Conservation (phyloP, 352 stramenopile species). For the Peronospora destructor region DNA sequence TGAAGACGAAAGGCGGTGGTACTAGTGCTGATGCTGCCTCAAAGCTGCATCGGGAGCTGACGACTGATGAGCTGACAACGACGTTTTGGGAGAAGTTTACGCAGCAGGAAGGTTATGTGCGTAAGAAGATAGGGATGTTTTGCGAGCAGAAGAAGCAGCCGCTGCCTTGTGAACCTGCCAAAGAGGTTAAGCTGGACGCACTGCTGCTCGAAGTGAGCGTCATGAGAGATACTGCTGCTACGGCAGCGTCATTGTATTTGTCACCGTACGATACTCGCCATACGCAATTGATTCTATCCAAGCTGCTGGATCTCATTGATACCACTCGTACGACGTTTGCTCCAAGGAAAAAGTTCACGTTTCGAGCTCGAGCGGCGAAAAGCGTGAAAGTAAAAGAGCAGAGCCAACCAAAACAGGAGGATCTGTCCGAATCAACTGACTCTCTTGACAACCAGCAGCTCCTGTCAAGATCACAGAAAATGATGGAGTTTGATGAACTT, state of each 20-base stretch:
- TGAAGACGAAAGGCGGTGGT: conserved; percentile 19
- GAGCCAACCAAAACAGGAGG: conserved; percentile 17
- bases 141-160: conserved; percentile 58
- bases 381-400: conserved; percentile 22
- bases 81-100: conserved; percentile 60
- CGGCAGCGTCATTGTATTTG: conserved; percentile 68
- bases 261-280: conserved; percentile 85
- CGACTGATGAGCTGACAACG: conserved; percentile 47
- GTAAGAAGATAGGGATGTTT: conserved; percentile 43
- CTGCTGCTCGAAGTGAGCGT: conserved; percentile 41
- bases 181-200: conserved; percentile 46
- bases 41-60: conserved; percentile 29
- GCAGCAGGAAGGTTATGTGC: conserved; percentile 42
- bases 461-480: conserved; percentile 1
- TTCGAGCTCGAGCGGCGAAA: conserved; percentile 35
- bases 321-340: conserved; percentile 54
- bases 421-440: background rate
- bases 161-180: conserved; percentile 27
- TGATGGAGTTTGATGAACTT: conserved; percentile 43
- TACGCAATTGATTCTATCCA: conserved; percentile 57
- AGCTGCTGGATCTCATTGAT: conserved; percentile 61
- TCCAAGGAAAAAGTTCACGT: conserved; percentile 83
- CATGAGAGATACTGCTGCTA: conserved; percentile 54
- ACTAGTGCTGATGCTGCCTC: background rate
- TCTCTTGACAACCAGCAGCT: conserved; percentile 8